Evolutionary conservation across 371 early-diverging fungal species (phyloP).

Genomic region (Quaeritorhiza haematococci): DNA sequence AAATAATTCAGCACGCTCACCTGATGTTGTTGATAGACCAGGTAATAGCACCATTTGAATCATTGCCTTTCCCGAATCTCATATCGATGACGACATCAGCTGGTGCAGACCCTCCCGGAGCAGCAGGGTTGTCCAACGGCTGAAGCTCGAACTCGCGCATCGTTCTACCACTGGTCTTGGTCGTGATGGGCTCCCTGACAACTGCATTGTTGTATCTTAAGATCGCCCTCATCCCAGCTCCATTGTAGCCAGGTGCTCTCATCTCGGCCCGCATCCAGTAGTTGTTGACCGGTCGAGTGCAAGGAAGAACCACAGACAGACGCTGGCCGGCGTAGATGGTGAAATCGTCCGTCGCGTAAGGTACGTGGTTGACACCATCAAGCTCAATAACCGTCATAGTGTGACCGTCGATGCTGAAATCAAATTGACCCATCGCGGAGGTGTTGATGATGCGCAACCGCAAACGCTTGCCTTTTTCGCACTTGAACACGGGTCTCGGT

Average conservation of each 20-base stretch:
- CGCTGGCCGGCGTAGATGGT: conserved; percentile 25
- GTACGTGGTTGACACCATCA: conserved; percentile 60
- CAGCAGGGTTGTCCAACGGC: not conserved
- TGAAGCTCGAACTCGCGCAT: not conserved
- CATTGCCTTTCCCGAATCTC: not conserved
- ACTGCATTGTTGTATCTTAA: not conserved
- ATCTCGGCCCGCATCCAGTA: conserved; percentile 68
- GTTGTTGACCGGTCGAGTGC: conserved; percentile 43
- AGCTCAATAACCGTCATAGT: conserved; percentile 71
- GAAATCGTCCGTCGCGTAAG: conserved; percentile 34
- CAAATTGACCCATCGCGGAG: conserved; percentile 65
- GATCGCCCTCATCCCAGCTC: not conserved
- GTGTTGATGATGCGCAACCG: conserved; percentile 74
- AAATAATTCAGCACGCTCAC: too few relatives aligned
- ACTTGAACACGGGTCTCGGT: not conserved
- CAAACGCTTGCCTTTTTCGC: conserved; percentile 55
- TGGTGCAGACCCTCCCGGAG: not conserved
- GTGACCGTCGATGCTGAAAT: conserved; percentile 73
- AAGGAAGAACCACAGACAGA: conserved; percentile 31
- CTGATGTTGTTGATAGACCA: too few relatives aligned
- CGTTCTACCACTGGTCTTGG: not conserved
- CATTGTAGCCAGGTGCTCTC: conserved; percentile 35
- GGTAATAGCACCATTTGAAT: too few relatives aligned
- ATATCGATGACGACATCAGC: not conserved
- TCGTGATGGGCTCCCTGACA: not conserved